Evolutionary conservation across 2,329 filamentous ascomycete species (phyloP).

Genomic region (Paraphaeosphaeria minitans): DNA sequence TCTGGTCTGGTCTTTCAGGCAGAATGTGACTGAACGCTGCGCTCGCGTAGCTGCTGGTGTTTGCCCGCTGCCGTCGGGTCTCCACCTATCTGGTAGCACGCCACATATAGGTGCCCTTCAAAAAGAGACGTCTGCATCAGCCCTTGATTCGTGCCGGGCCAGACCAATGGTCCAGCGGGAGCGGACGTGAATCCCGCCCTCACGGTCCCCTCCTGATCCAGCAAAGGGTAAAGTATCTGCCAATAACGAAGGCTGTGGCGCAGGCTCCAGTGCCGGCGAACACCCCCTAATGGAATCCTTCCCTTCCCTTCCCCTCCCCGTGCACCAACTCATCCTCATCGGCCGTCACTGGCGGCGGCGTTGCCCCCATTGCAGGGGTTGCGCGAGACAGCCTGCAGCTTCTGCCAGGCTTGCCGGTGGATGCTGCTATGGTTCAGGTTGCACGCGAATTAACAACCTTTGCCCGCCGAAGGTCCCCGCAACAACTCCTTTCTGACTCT

Average conservation of each 20-base stretch:
- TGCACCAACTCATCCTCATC: slow-evolving; percentile 11
- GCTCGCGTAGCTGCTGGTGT: not conserved
- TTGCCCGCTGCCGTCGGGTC: not conserved
- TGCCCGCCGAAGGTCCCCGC: slow-evolving; percentile 9
- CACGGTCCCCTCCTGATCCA: slow-evolving; percentile 8
- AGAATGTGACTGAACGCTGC: not conserved
- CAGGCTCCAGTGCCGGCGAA: not conserved
- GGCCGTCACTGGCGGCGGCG: slow-evolving; percentile 9
- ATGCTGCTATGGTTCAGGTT: slow-evolving; percentile 3
- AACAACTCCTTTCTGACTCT: slow-evolving; percentile 8
- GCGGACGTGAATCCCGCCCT: slow-evolving; percentile 10
- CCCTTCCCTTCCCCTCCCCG: slow-evolving; percentile 1
- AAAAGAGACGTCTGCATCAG: not conserved
- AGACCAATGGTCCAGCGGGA: slow-evolving; percentile 2
- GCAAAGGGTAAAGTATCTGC: slow-evolving; percentile 10
- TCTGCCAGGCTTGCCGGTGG: slow-evolving; percentile 7
- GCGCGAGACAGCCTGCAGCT: slow-evolving; percentile 18
- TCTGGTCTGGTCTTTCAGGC: not conserved
- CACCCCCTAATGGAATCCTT: slow-evolving; percentile 12
- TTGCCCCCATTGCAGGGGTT: slow-evolving; percentile 20
- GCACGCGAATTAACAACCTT: slow-evolving; percentile 3
- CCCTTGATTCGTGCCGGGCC: not conserved
- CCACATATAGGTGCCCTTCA: not conserved
- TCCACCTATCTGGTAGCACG: not conserved
- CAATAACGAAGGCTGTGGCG: slow-evolving; percentile 13